Evolutionary conservation across 441 rosid genomes (phyloP), one percentile per base, ranked within the genome.

Genomic region (Flueggea neowawraea): DNA sequence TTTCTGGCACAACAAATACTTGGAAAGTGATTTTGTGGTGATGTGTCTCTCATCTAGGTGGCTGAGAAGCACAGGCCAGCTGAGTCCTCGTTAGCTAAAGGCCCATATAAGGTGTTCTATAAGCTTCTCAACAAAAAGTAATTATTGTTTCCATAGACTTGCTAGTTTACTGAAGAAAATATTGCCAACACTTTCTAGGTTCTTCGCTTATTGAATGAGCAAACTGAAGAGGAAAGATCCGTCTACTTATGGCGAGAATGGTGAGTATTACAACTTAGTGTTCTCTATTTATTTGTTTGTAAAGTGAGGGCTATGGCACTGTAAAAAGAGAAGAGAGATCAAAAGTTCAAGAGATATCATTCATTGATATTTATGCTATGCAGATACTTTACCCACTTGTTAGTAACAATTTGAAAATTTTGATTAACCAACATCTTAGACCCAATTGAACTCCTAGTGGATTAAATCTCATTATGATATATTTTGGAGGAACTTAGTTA

Each of bases 161-260:
- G 57, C 39, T 64, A 48, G 63, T 17, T 33, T 62, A 58, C 61
- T 82, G 54, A 78, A 70, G 51, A 31, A 32, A 33, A 44, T 22
- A 22, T 22, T 22, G 28, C 61, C 12, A 49, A 60, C 77, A 31
- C 67, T 61, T 77, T 75, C 65, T 85, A 95, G 99, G 98, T 83
- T 76, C 95, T 95, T 80, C 95, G 95, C 69, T 67, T 95, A 69
- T 80, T 95, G 78, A 84, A 88, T 66, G 99, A 95, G 80, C 81
- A 76, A 78, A 84, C 80, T 69, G 99, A 96, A 77, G 92, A 81
- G 77, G 97, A 92, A 73, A 74, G 79, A 36, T 77, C 86, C 47
- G 89, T 92, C 58, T 80, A 67, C 71, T 81, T 95, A 75, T 82
- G 78, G 85, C 97, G 87, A 63, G 96, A 92, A 70, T 95, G 99